A percentile compares a stretch with the other conserved stretches of the same genome.
phyloP scores from a whole-genome alignment of 1,284 basidiomycete species.

The Kalmanozyma brasiliensis region DNA sequence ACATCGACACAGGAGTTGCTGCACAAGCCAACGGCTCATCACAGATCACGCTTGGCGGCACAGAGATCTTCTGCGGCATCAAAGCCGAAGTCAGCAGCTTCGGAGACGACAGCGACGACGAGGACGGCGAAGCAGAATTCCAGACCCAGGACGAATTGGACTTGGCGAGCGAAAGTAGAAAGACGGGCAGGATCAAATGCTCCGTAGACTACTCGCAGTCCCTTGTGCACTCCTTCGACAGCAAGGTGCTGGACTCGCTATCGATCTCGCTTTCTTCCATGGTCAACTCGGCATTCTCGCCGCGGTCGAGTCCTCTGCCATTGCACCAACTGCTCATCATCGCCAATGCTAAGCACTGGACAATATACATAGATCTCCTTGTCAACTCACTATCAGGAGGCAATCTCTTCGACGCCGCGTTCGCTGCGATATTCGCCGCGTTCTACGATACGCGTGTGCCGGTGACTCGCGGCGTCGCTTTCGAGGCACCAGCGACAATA shows the following conservation, averaged over 20 bases:
- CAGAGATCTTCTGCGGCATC: constrained; percentile 60
- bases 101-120: constrained; percentile 40
- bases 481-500: constrained; percentile 48
- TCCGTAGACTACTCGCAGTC: constrained; percentile 53
- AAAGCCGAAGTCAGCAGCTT: constrained; percentile 57
- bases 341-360: constrained; percentile 59
- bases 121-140: constrained; percentile 39
- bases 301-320: constrained; percentile 44
- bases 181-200: constrained; percentile 47
- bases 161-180: constrained; percentile 28
- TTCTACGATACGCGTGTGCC: constrained; percentile 59
- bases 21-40: constrained; percentile 60
- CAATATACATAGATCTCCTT: constrained; percentile 56
- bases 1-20: constrained; percentile 45
- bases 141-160: constrained; percentile 47
- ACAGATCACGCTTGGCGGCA: constrained; percentile 52
- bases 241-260: constrained; percentile 34
- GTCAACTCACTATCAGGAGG: constrained; percentile 61
- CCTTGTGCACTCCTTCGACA: constrained; percentile 42
- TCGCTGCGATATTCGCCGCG: constrained; percentile 58
- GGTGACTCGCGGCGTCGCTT: constrained; percentile 51
- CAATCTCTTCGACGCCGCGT: constrained; percentile 60
- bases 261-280: constrained; percentile 44
- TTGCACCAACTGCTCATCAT: constrained; percentile 55
- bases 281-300: constrained; percentile 44